Evolutionary conservation across 2,329 filamentous ascomycete species (phyloP).

Genomic region (Fusarium pseudoanthophilum): DNA sequence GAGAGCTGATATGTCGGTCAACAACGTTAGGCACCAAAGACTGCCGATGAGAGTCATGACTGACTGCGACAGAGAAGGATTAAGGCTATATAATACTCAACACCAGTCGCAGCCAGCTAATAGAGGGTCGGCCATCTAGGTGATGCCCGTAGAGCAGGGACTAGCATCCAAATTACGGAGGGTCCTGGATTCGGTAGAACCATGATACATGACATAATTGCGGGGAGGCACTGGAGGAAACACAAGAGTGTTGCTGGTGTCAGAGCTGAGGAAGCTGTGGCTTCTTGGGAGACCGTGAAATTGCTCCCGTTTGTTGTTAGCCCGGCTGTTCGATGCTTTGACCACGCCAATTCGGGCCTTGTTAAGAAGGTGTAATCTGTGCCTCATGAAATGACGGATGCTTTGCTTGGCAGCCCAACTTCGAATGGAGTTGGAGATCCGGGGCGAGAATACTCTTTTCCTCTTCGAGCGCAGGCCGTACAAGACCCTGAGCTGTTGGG

Average conservation of each 20-base stretch:
- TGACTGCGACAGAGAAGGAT: slow-evolving; percentile 42
- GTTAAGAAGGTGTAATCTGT: slow-evolving; percentile 25
- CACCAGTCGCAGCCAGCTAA: slow-evolving; percentile 30
- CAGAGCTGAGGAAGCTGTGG: slow-evolving; percentile 36
- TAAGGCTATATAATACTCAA: slow-evolving; percentile 44
- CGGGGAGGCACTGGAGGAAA: slow-evolving; percentile 46
- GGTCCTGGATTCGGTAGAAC: slow-evolving; percentile 50
- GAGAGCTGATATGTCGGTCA: slow-evolving; percentile 36
- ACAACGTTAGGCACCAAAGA: slow-evolving; percentile 43
- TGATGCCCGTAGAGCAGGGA: slow-evolving; percentile 45
- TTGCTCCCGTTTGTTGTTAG: slow-evolving; percentile 31
- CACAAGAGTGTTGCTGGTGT: slow-evolving; percentile 18
- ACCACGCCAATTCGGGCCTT: slow-evolving; percentile 44
- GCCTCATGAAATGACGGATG: slow-evolving; percentile 30
- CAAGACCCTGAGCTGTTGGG: slow-evolving; percentile 1
- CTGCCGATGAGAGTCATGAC: slow-evolving; percentile 37
- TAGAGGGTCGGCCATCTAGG: slow-evolving; percentile 28
- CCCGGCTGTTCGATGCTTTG: slow-evolving; percentile 37
- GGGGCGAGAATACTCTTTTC: slow-evolving; percentile 29
- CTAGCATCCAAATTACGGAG: slow-evolving; percentile 50
- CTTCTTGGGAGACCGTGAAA: slow-evolving; percentile 39
- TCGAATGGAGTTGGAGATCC: slow-evolving; percentile 25
- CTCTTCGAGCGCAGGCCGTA: slow-evolving; percentile 7
- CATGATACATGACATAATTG: slow-evolving; percentile 61
- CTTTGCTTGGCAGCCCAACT: slow-evolving; percentile 32